Conservation (phyloP, 2,329 filamentous ascomycete species). For the Rhynchosporium secalis region DNA sequence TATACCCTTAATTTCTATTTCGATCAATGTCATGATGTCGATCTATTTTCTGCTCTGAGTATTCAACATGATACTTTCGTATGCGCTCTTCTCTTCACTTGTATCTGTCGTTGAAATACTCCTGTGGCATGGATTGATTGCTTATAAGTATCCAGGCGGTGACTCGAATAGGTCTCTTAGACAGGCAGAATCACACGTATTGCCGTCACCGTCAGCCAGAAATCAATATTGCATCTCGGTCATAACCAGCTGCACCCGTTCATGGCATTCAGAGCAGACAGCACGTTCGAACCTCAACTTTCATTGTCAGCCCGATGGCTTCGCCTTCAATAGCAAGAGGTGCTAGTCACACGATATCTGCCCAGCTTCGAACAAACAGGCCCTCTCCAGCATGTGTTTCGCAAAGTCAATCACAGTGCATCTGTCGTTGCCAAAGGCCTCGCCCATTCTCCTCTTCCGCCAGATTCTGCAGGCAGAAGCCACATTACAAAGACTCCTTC, state of each 20-base stretch:
- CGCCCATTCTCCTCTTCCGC: constrained; percentile 37
- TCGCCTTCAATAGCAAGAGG: constrained; percentile 21
- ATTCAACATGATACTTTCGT: too few relatives aligned
- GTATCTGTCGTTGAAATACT: too few relatives aligned
- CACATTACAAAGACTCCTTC: constrained; percentile 38
- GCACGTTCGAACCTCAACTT: not conserved
- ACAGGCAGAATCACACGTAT: constrained; percentile 6
- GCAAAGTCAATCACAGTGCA: constrained; percentile 24
- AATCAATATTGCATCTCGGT: constrained; percentile 2
- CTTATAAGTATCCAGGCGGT: constrained; percentile 2
- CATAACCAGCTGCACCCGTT: constrained; percentile 4
- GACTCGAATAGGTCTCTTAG: not conserved
- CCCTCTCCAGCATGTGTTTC: constrained; percentile 15
- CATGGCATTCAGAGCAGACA: constrained; percentile 2
- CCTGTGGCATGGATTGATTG: not conserved
- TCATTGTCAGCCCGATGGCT: constrained; percentile 16
- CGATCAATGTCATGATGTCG: too few relatives aligned
- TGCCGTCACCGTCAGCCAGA: not conserved
- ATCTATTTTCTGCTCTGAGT: too few relatives aligned
- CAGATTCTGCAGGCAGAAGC: constrained; percentile 29
- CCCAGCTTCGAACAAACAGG: constrained; percentile 17
- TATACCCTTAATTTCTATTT: too few relatives aligned
- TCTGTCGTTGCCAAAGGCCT: constrained; percentile 28
- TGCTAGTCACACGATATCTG: constrained; percentile 21
- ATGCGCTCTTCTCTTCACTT: too few relatives aligned